Conservation (phyloP, 495 filamentous ascomycete genomes). For the Tuber magnatum region DNA sequence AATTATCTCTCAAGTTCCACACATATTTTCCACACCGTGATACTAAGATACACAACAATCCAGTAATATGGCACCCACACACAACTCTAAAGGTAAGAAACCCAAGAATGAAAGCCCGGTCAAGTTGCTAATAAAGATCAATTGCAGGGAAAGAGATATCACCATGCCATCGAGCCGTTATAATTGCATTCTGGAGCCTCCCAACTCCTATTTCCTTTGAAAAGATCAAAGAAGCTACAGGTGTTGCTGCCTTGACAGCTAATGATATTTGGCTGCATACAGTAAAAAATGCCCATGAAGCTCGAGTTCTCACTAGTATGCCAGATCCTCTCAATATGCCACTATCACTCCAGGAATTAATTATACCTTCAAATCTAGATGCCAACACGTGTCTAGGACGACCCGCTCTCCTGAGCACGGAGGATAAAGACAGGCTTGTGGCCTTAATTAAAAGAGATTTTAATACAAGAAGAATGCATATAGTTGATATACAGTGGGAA, state of each 20-base stretch:
- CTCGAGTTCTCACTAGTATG: too few species aligned
- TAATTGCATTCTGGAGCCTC: background rate
- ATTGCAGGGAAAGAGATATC: slow-evolving; percentile 3
- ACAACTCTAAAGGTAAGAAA: too few species aligned
- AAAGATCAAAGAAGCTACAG: background rate
- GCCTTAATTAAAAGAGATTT: background rate
- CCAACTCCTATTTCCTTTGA: background rate
- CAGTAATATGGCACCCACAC: too few species aligned
- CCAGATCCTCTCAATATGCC: too few species aligned
- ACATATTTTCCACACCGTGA: too few species aligned
- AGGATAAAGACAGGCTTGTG: slow-evolving; percentile 2
- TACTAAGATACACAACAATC: too few species aligned
- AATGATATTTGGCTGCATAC: slow-evolving; percentile 5
- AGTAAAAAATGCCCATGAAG: background rate
- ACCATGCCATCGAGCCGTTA: background rate
- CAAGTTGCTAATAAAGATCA: too few species aligned
- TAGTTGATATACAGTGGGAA: background rate
- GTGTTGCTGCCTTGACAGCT: background rate
- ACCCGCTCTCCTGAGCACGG: background rate
- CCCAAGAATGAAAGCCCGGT: too few species aligned
- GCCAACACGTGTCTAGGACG: background rate
- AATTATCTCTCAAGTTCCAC: too few species aligned
- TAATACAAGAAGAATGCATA: background rate
- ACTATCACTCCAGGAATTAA: background rate
- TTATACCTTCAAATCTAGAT: background rate